Evolutionary conservation across 139 green algal species (phyloP), one percentile per base, ranked within the genome.

Genomic region (Penium margaritaceum): DNA sequence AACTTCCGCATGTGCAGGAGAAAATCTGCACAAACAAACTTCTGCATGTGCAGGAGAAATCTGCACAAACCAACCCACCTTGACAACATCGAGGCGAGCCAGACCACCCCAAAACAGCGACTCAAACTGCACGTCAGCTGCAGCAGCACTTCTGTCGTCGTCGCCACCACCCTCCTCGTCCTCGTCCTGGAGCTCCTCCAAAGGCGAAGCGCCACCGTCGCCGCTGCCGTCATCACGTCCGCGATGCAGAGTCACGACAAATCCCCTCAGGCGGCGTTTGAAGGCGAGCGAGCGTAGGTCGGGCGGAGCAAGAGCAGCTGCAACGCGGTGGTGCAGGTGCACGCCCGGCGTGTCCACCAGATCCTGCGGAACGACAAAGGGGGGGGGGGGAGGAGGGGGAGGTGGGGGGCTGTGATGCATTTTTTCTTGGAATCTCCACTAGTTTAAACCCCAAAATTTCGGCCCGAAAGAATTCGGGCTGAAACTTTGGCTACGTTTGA

Each of bases 341-440:
- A 98, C 70, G 12, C 93, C 93, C 4, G 93, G 92, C 0, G 92
- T 97, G 83, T 98, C 93, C 57, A 65, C 79, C n/a, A 87, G 70
- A 12, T 64, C 34, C 61, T 77, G 33, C 63, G 21, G 12, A 41
- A 44, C 5, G 4, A 3, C 2, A 19, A 54, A n/a, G 15, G 5
- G 29, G 46, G 46, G 29, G 15, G 46, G 29, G 46, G 14, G 0
- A 58, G 12, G 46, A 2, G 46, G 0, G 46, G 5, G 5, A 1
- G 3, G 46, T 7, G 46, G 46, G 46, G 46, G 4, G 1, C 21
- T 30, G 7, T 58, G 4, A 0, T n/a, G n/a, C n/a, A n/a, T n/a
- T n/a, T n/a, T n/a, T n/a, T n/a, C n/a, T n/a, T n/a, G n/a, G n/a
- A n/a, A n/a, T n/a, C n/a, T n/a, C n/a, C n/a, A n/a, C n/a, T n/a